Conservation (phyloP, 2,329 filamentous ascomycete genomes). For the Cadophora gregata region DNA sequence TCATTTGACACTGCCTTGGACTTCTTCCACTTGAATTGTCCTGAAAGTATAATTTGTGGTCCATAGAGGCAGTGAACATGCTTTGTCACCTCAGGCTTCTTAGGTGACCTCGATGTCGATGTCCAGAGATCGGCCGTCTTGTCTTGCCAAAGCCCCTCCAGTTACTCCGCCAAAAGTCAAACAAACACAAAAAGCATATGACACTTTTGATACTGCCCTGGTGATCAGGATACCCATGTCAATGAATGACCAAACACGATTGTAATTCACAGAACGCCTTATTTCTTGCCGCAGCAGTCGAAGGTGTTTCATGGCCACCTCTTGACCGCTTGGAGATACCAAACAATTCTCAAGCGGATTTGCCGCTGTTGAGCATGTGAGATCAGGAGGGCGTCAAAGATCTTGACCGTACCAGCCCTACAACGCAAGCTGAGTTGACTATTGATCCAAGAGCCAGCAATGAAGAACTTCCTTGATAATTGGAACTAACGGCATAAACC, state of each 20-base stretch:
- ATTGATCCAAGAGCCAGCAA: not conserved
- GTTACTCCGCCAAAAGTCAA: constrained; percentile 1
- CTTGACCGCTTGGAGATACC: constrained; percentile 7
- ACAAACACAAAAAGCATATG: constrained; percentile 7
- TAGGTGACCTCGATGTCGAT: not conserved
- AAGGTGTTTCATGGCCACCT: constrained; percentile 10
- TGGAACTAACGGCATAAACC: constrained; percentile 1
- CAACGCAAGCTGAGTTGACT: constrained; percentile 14
- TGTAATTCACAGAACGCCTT: constrained; percentile 1
- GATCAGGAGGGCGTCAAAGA: not conserved
- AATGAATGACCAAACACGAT: not conserved
- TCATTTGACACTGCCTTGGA: not conserved
- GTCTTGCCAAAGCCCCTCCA: constrained; percentile 4
- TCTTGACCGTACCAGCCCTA: not conserved
- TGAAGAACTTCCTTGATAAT: not conserved
- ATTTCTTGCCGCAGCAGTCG: not conserved
- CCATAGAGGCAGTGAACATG: not conserved
- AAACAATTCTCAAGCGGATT: not conserved
- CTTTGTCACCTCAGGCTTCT: not conserved
- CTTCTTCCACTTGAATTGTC: not conserved
- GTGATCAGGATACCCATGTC: not conserved
- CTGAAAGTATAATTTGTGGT: not conserved
- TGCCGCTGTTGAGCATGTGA: not conserved
- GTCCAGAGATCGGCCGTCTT: not conserved
- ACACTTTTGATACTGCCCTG: not conserved